phyloP scores from a whole-genome alignment of 805 yeast genomes.

The Kazachstania kunashirensis region DNA sequence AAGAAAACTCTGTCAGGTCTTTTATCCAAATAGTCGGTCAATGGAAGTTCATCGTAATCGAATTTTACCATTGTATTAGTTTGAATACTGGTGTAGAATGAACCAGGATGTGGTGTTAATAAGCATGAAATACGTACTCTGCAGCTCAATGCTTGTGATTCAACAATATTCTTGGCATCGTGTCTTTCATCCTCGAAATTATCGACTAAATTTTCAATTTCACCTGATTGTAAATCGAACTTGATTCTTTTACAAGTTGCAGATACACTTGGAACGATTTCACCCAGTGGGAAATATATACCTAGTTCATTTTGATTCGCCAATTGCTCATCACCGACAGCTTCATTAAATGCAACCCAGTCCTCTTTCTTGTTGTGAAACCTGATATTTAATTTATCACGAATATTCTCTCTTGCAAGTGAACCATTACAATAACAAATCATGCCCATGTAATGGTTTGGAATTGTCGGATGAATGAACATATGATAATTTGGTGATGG shows the following conservation, averaged over 20 bases:
- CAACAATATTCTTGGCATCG: constrained; percentile 72
- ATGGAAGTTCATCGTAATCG: constrained; percentile 27
- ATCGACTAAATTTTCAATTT: constrained; percentile 25
- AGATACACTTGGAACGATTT: constrained; percentile 74
- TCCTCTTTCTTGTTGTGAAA: constrained; percentile 25
- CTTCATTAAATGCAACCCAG: constrained; percentile 56
- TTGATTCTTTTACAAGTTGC: constrained; percentile 51
- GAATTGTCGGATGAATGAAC: constrained; percentile 77
- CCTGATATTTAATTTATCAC: constrained; percentile 46
- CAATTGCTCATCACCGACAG: constrained; percentile 28
- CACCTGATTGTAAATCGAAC: constrained; percentile 28
- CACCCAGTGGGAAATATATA: constrained; percentile 81
- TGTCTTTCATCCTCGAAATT: constrained; percentile 40
- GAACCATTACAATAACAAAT: constrained; percentile 89
- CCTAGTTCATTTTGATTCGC: constrained; percentile 48
- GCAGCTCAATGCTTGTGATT: constrained; percentile 80
- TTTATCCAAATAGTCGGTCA: constrained; percentile 24
- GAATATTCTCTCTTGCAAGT: constrained; percentile 67
- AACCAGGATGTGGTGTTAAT: constrained; percentile 28
- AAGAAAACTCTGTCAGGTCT: constrained; percentile 63
- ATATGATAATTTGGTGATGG: constrained; percentile 79
- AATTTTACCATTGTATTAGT: constrained; percentile 21
- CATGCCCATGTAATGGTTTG: constrained; percentile 83
- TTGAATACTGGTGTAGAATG: background rate
- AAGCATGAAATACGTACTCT: constrained; percentile 72